These are phyloP conservation scores for Melastoma candidum DNA, from an alignment of 441 rosid genomes.

Conservation along the genomic window DNA sequence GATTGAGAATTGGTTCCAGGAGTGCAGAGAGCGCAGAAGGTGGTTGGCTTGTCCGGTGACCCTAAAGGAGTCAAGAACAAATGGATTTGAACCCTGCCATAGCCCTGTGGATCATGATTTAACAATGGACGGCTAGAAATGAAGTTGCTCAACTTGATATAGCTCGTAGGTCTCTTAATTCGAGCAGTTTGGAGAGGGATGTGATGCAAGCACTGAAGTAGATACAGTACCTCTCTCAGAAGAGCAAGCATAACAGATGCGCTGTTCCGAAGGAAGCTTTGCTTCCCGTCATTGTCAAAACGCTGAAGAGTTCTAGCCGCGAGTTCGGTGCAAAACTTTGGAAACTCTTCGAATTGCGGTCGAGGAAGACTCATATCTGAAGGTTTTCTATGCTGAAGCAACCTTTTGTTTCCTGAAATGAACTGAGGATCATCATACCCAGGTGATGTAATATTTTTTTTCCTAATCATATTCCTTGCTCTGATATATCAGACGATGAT, in stretches of 20 bases:
- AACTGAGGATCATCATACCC: neutral
- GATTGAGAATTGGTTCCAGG: conserved; percentile 78
- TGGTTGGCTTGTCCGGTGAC: conserved; percentile 71
- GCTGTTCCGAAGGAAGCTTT: conserved; percentile 59
- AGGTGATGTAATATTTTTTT: conserved; percentile 4
- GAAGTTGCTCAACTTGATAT: conserved; percentile 79
- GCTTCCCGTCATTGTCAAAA: conserved; percentile 62
- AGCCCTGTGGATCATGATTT: conserved; percentile 80
- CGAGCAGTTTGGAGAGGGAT: conserved; percentile 58
- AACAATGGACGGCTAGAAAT: conserved; percentile 94
- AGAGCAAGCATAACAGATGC: conserved; percentile 50
- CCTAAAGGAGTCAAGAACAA: conserved; percentile 47
- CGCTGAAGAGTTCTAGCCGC: conserved; percentile 72
- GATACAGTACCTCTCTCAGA: conserved; percentile 53
- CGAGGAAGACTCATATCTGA: conserved; percentile 79
- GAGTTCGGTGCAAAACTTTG: conserved; percentile 62
- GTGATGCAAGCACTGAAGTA: conserved; percentile 53
- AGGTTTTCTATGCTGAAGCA: conserved; percentile 31
- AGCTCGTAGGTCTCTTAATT: conserved; percentile 58
- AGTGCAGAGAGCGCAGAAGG: conserved; percentile 57
- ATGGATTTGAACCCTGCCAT: conserved; percentile 65
- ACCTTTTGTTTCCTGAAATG: neutral
- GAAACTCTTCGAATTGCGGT: conserved; percentile 76
- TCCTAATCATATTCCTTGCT: conserved; percentile 9
- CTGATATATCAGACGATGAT: conserved; percentile 50